A percentile compares a stretch with the other conserved stretches of the same genome.
Conservation (phyloP, 2,329 filamentous ascomycete genomes). For the Claviceps maximensis region DNA sequence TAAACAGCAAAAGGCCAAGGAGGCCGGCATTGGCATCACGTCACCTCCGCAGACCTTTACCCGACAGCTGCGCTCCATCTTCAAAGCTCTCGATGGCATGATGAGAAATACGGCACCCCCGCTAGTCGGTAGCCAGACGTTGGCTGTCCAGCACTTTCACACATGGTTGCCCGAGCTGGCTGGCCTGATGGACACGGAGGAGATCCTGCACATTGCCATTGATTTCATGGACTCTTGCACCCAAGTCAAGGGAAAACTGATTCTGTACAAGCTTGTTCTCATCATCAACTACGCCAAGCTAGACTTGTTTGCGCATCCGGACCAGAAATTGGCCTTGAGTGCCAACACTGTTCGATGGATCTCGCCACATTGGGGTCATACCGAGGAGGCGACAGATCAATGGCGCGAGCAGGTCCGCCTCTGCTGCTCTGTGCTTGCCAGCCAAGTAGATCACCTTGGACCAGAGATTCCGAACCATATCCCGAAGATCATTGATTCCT, state of each 20-base stretch:
- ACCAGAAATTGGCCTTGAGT: conserved; percentile 60
- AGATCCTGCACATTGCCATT: conserved; percentile 82
- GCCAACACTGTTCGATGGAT: conserved; percentile 84
- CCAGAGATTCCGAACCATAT: conserved; percentile 80
- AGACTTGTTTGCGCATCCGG: conserved; percentile 65
- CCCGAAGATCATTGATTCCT: conserved; percentile 82
- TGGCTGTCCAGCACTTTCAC: conserved; percentile 93
- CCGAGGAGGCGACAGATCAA: conserved; percentile 60
- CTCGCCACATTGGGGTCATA: conserved; percentile 80
- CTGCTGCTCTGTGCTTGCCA: conserved; percentile 84
- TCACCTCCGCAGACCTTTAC: conserved; percentile 61
- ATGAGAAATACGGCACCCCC: conserved; percentile 81
- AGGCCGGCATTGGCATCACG: conserved; percentile 74
- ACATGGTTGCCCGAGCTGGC: conserved; percentile 90
- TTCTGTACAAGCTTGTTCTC: conserved; percentile 82
- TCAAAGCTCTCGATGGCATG: conserved; percentile 76
- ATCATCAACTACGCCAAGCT: conserved; percentile 84
- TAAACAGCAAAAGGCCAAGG: conserved; percentile 76
- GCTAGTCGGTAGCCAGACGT: conserved; percentile 83
- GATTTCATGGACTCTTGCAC: conserved; percentile 89
- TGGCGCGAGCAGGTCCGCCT: conserved; percentile 89
- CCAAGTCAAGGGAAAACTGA: conserved; percentile 75
- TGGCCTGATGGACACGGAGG: conserved; percentile 61
- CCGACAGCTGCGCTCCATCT: conserved; percentile 71
- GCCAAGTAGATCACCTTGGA: conserved; percentile 65